Evolutionary conservation across 352 stramenopile genomes (phyloP), one percentile per base, ranked within the genome.

Genomic region (Globisporangium orthogonon): DNA sequence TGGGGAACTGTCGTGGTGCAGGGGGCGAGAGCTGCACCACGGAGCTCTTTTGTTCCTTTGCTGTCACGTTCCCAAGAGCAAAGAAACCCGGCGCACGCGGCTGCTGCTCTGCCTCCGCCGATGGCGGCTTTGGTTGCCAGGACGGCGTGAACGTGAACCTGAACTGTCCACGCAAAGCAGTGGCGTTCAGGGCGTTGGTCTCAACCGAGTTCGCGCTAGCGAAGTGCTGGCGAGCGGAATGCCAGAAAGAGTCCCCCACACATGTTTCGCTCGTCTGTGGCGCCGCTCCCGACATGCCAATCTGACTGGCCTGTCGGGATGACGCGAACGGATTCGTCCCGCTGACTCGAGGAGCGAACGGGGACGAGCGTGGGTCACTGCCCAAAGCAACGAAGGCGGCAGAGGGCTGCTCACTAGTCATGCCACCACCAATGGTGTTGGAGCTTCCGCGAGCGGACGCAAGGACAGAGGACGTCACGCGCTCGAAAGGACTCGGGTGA

Each of bases 121-220:
- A 23, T 23, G 28, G 15, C 7, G 47, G 49, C 30, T 18, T 50
- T 29, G 40, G 55, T 10, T 47, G 28, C 55, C 55, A 61, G 28
- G 48, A 55, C 37, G 55, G 55, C 28, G 55, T 44, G 37, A 44
- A 31, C 33, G 48, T 61, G 39, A 61, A 61, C 28, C 47, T 33
- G 18, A 61, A 61, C 37, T 43, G 37, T 0, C 37, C 3, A 6
- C 37, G 0, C 37, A 13, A 17, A 43, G 37, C 11, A 4, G 37
- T 4, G 11, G 37, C 17, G 11, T 43, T 43, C 37, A 43, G 7
- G 6, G 37, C 0, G 3, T 43, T 43, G 37, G 11, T 15, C 7
- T 17, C 37, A 43, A 17, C 2, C 13, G 37, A 43, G 11, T 13
- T 3, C 10, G 13, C 11, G 11, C 37, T 4, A 17, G 37, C 1